Percentiles rank a stretch among this genome's conserved stretches.
Conservation (phyloP, 495 filamentous ascomycete species). For the Cryomyces minteri region DNA sequence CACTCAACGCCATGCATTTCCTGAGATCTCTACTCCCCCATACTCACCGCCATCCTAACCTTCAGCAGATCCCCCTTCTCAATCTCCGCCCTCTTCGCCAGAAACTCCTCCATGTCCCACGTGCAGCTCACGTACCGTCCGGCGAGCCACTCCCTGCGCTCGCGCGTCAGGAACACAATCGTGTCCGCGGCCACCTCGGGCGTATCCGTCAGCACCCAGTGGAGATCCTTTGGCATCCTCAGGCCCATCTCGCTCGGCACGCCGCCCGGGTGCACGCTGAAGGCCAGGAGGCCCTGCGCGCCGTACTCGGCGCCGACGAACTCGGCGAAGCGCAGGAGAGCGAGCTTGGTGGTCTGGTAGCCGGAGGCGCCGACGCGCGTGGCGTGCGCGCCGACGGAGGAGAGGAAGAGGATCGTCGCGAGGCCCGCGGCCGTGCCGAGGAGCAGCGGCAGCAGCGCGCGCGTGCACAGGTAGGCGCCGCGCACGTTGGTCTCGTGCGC, state of each 20-base stretch:
- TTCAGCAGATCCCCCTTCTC: slow-evolving; percentile 5
- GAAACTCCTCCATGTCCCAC: slow-evolving; percentile 3
- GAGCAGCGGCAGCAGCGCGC: slow-evolving; percentile 27
- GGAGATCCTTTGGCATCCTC: slow-evolving; percentile 1
- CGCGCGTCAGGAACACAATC: slow-evolving; percentile 6
- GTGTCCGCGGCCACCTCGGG: slow-evolving; percentile 21
- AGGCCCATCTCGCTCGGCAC: slow-evolving; percentile 21
- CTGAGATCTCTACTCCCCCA: too few relatives aligned
- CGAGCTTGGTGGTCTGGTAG: slow-evolving; percentile 27
- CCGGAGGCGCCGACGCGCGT: slow-evolving; percentile 12
- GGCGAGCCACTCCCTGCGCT: slow-evolving; percentile 5
- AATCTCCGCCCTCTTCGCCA: slow-evolving; percentile 1
- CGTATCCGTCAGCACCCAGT: slow-evolving; percentile 12
- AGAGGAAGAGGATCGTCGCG: slow-evolving; percentile 20
- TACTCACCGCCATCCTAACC: slow-evolving; percentile 2
- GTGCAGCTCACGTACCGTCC: slow-evolving; percentile 1
- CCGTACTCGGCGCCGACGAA: slow-evolving; percentile 25
- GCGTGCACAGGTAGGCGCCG: slow-evolving; percentile 25
- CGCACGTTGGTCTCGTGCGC: slow-evolving; percentile 28
- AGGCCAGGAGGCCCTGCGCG: slow-evolving; percentile 22
- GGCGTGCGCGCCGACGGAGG: slow-evolving; percentile 17
- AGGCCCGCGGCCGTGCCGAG: slow-evolving; percentile 2
- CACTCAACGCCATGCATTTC: too few relatives aligned
- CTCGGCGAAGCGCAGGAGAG: slow-evolving; percentile 23
- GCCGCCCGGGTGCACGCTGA: slow-evolving; percentile 26